A percentile compares a stretch with the other conserved stretches of the same genome.
Evolutionary conservation across 768 basidiomycete genomes (phyloP).

Genomic region (Boletus tylopilopsis): DNA sequence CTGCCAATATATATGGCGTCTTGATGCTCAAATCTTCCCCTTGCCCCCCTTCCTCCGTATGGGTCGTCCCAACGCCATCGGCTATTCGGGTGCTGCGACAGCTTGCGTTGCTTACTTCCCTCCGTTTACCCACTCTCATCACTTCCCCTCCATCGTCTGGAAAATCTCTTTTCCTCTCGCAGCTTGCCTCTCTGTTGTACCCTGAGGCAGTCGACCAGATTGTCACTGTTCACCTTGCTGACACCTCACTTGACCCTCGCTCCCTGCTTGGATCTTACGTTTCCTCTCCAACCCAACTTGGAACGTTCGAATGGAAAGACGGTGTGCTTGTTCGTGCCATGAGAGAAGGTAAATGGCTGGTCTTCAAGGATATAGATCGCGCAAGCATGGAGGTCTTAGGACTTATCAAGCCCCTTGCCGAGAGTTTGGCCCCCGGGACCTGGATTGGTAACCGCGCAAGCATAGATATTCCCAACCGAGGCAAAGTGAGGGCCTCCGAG

Average conservation of each 20-base stretch:
- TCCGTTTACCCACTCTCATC: constrained; percentile 74
- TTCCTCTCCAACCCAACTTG: constrained; percentile 78
- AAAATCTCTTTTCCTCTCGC: constrained; percentile 74
- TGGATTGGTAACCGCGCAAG: constrained; percentile 71
- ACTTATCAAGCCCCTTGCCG: constrained; percentile 77
- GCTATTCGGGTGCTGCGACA: constrained; percentile 53
- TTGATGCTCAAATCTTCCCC: constrained; percentile 52
- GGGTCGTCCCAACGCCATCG: constrained; percentile 63
- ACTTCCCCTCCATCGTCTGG: constrained; percentile 87
- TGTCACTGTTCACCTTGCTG: constrained; percentile 85
- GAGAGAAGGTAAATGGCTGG: constrained; percentile 87
- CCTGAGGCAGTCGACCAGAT: constrained; percentile 63
- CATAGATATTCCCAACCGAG: constrained; percentile 72
- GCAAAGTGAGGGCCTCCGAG: constrained; percentile 69
- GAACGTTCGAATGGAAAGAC: constrained; percentile 95
- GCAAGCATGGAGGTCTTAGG: constrained; percentile 89
- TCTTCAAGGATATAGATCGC: constrained; percentile 89
- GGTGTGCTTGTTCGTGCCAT: constrained; percentile 89
- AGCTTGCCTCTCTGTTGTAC: constrained; percentile 67
- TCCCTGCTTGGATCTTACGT: constrained; percentile 91
- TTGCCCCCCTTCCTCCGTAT: constrained; percentile 22
- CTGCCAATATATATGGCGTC: constrained; percentile 63
- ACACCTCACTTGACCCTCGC: constrained; percentile 92
- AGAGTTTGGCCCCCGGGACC: constrained; percentile 64
- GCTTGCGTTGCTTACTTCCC: constrained; percentile 61